Evolutionary conservation across 805 yeast genomes (phyloP).

Genomic region (Candida ovalis): DNA sequence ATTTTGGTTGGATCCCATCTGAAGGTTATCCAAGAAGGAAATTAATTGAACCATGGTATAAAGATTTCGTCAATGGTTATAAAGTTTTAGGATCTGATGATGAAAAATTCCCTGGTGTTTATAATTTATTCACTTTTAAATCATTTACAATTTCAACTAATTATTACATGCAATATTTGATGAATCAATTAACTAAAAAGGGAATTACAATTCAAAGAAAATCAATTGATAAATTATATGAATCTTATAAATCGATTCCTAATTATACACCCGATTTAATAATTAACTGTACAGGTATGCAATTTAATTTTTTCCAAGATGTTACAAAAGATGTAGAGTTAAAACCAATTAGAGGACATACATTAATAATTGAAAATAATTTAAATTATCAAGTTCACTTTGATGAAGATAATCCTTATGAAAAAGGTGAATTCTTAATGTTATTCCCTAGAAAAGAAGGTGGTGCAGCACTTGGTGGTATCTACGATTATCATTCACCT

Average conservation of each 20-base stretch:
- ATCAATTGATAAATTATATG: slow-evolving; percentile 41
- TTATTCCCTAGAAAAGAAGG: slow-evolving; percentile 70
- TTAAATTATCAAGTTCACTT: slow-evolving; percentile 35
- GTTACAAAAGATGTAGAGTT: slow-evolving; percentile 39
- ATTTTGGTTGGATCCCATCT: slow-evolving; percentile 15
- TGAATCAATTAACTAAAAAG: slow-evolving; percentile 37
- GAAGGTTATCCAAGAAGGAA: neutral
- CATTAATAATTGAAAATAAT: slow-evolving; percentile 46
- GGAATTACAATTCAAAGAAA: slow-evolving; percentile 48
- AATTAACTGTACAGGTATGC: slow-evolving; percentile 57
- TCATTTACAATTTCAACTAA: slow-evolving; percentile 59
- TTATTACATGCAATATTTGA: slow-evolving; percentile 50
- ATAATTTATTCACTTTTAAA: slow-evolving; percentile 37
- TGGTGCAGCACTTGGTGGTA: slow-evolving; percentile 62
- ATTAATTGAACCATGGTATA: slow-evolving; percentile 43
- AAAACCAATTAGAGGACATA: slow-evolving; percentile 59
- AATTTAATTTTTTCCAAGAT: slow-evolving; percentile 44
- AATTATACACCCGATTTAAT: slow-evolving; percentile 36
- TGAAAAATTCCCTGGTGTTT: slow-evolving; percentile 34
- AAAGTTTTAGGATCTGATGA: slow-evolving; percentile 27
- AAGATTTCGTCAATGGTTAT: slow-evolving; percentile 39
- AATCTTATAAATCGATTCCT: slow-evolving; percentile 29
- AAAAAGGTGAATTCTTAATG: slow-evolving; percentile 49
- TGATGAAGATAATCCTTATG: slow-evolving; percentile 25
- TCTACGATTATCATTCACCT: slow-evolving; percentile 23